A percentile compares a stretch with the other conserved stretches of the same genome.
Evolutionary conservation across 257 asterid species (phyloP).

Genomic region (Paulownia fortunei): DNA sequence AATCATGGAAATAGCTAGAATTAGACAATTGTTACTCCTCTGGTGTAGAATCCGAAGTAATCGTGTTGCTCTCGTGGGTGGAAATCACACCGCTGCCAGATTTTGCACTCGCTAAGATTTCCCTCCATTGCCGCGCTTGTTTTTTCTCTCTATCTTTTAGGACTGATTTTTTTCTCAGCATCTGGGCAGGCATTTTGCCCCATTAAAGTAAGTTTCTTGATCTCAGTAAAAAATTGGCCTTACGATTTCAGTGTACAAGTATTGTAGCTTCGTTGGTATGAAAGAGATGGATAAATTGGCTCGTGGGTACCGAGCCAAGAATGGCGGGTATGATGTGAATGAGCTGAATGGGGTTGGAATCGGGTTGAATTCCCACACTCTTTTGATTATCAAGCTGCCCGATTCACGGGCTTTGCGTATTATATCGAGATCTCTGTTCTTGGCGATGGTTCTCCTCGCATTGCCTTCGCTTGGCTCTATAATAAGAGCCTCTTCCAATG

Average conservation of each 20-base stretch:
- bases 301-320: conserved; percentile 34
- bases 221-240: too few relatives aligned
- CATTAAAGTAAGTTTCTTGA: neutral
- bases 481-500: conserved; percentile 37
- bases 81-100: conserved; percentile 78
- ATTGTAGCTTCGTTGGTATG: neutral
- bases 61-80: conserved; percentile 76
- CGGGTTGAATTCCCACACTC: conserved; percentile 45
- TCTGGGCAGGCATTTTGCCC: too few relatives aligned
- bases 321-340: conserved; percentile 18
- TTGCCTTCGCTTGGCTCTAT: conserved; percentile 47
- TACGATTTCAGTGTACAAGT: neutral
- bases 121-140: conserved; percentile 2
- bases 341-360: conserved; percentile 34
- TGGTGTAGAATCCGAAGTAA: conserved; percentile 47
- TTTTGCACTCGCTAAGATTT: conserved; percentile 63
- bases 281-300: conserved; percentile 44
- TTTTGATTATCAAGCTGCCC: conserved; percentile 60
- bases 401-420: conserved; percentile 56
- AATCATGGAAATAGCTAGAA: conserved; percentile 66
- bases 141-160: conserved; percentile 29
- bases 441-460: conserved; percentile 57
- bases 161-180: conserved; percentile 11
- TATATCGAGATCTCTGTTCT: conserved; percentile 60
- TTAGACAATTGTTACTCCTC: conserved; percentile 55